Conservation (phyloP, 23 red algal species). For the Gracilaria caudata region DNA sequence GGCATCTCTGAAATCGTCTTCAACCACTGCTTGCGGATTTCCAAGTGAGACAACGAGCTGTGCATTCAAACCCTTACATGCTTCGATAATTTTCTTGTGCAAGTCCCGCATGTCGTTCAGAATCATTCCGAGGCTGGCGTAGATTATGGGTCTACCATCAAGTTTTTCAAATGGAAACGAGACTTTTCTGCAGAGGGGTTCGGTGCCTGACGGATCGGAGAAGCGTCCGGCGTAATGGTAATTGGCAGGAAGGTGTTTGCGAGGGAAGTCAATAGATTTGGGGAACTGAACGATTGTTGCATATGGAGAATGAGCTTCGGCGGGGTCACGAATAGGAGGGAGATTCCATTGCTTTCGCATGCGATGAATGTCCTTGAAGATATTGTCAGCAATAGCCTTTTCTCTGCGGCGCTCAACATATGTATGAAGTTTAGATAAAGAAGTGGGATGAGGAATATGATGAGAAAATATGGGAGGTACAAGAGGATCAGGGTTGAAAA, state of each 20-base stretch:
- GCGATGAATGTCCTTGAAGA: neutral
- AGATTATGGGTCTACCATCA: slow-evolving; percentile 6
- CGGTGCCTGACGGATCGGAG: neutral
- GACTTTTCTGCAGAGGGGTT: neutral
- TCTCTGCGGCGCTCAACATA: neutral
- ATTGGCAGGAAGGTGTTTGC: neutral
- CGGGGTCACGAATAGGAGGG: slow-evolving; percentile 6
- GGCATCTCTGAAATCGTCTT: neutral
- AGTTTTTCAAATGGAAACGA: slow-evolving; percentile 6
- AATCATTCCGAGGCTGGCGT: neutral
- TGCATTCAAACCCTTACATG: neutral
- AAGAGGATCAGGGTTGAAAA: neutral
- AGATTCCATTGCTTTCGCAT: slow-evolving; percentile 10
- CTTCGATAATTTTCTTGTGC: neutral
- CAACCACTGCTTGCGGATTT: neutral
- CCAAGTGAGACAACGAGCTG: slow-evolving; percentile 12
- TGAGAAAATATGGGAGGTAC: slow-evolving; percentile 7
- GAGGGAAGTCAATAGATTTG: slow-evolving; percentile 3
- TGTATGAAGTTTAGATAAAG: neutral
- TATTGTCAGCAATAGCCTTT: neutral
- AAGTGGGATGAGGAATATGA: neutral
- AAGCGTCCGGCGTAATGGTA: neutral
- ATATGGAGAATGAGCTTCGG: neutral
- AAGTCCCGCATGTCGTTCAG: neutral
- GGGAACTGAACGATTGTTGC: slow-evolving; percentile 9